A percentile compares a stretch with the other conserved stretches of the same genome.
These are phyloP conservation scores for Venustampulla echinocandica DNA, from an alignment of 495 filamentous ascomycete genomes.

Conservation along the genomic window DNA sequence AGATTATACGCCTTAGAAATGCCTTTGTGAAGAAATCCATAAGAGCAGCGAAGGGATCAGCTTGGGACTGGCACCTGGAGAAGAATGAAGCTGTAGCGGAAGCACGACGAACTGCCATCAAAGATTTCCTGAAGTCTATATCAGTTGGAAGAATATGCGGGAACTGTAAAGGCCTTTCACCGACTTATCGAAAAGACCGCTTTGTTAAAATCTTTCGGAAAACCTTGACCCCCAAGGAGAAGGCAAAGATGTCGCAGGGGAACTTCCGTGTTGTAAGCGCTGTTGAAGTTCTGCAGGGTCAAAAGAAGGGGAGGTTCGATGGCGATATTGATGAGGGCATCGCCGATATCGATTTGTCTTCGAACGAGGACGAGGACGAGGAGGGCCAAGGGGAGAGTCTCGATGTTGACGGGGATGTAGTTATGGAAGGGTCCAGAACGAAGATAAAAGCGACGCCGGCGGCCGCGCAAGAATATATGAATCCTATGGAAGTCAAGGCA, in stretches of 20 bases:
- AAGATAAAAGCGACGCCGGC: conserved; percentile 24
- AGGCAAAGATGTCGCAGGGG: conserved; percentile 59
- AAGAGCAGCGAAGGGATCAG: conserved; percentile 27
- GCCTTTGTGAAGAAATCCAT: conserved; percentile 61
- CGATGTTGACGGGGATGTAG: conserved; percentile 42
- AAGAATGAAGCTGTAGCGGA: conserved; percentile 79
- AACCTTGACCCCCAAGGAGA: conserved; percentile 58
- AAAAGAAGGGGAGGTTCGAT: conserved; percentile 22
- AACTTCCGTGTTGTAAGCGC: conserved; percentile 63
- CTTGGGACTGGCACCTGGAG: conserved; percentile 32
- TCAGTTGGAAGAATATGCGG: conserved; percentile 54
- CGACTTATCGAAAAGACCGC: conserved; percentile 73
- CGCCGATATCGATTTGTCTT: conserved; percentile 51
- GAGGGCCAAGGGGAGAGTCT: conserved; percentile 38
- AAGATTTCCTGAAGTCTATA: conserved; percentile 69
- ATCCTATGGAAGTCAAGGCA: conserved; percentile 64
- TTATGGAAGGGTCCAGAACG: conserved; percentile 36
- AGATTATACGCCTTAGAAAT: conserved; percentile 55
- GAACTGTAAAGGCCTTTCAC: conserved; percentile 66
- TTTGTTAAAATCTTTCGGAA: conserved; percentile 91
- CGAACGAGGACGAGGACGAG: conserved; percentile 38
- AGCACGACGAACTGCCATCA: conserved; percentile 63
- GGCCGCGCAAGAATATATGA: conserved; percentile 56
- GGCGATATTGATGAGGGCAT: conserved; percentile 52
- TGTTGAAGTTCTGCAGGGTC: conserved; percentile 23